These are phyloP conservation scores for Magnusiomyces sp. DNA, from an alignment of 1,139 yeast genomes.

Conservation along the genomic window DNA sequence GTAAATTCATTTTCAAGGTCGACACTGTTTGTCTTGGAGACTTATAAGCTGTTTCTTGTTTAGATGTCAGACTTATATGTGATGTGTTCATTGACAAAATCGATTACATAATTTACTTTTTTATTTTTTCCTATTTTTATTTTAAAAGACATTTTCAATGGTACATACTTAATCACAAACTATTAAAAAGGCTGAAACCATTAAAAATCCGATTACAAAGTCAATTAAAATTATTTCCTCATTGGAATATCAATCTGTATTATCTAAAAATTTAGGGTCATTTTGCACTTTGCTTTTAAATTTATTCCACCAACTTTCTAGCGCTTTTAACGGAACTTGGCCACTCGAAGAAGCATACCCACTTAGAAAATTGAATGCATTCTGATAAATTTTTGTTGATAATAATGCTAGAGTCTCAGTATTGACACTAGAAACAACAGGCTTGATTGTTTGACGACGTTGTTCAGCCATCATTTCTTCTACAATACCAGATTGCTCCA, in stretches of 20 bases:
- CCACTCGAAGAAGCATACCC: constrained; percentile 75
- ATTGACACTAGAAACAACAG: neutral
- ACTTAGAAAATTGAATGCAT: constrained; percentile 83
- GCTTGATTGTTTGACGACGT: constrained; percentile 21
- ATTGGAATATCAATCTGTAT: too few relatives aligned
- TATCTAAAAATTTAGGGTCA: constrained; percentile 78
- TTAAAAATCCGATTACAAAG: too few relatives aligned
- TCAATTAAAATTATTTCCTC: too few relatives aligned
- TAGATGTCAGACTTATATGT: neutral
- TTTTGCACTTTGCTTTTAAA: constrained; percentile 64
- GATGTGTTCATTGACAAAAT: neutral
- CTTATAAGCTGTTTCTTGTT: neutral
- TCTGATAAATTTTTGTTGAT: constrained; percentile 81
- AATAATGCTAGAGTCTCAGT: constrained; percentile 38
- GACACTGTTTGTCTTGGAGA: too few relatives aligned
- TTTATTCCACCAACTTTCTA: constrained; percentile 95
- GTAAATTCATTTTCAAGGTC: neutral
- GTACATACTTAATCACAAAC: too few relatives aligned
- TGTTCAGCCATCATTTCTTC: constrained; percentile 40
- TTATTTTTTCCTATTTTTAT: neutral
- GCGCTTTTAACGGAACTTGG: constrained; percentile 77
- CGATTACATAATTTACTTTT: neutral
- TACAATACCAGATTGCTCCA: constrained; percentile 65
- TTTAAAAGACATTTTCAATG: too few relatives aligned
- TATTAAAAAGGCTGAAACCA: too few relatives aligned